phyloP scores from a whole-genome alignment of 2,329 filamentous ascomycete species.

The Fusarium scirpi region DNA sequence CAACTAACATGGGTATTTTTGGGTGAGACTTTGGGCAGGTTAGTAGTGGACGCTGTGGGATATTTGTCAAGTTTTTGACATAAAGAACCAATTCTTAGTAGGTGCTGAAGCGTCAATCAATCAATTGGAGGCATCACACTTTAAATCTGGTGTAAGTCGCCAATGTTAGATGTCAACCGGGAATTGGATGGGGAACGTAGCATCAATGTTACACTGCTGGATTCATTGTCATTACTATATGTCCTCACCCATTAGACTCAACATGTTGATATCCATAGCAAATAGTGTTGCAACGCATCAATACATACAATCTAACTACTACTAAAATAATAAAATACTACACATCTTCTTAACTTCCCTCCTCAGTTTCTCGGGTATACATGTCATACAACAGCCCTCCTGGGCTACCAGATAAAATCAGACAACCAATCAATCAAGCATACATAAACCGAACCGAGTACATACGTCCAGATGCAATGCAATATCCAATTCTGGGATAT shows the following conservation, averaged over 20 bases:
- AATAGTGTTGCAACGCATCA: neutral
- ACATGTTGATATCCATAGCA: neutral
- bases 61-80: neutral
- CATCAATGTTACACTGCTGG: neutral
- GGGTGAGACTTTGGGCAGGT: neutral
- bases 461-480: neutral
- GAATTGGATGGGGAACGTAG: neutral
- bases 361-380: conserved; percentile 31
- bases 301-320: neutral
- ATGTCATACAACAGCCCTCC: conserved; percentile 27
- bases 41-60: neutral
- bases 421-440: conserved; percentile 12
- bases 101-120: neutral
- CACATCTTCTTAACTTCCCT: neutral
- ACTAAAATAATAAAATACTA: conserved; percentile 13
- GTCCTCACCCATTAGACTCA: neutral
- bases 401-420: neutral
- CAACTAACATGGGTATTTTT: neutral
- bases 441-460: conserved; percentile 3
- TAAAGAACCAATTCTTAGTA: neutral
- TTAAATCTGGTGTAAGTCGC: neutral
- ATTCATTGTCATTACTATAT: too few species aligned
- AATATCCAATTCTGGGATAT: conserved; percentile 24
- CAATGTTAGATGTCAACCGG: neutral
- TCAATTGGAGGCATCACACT: neutral